These are phyloP conservation scores for Phytophthora crassamura DNA, from an alignment of 352 stramenopile species.

Conservation along the genomic window DNA sequence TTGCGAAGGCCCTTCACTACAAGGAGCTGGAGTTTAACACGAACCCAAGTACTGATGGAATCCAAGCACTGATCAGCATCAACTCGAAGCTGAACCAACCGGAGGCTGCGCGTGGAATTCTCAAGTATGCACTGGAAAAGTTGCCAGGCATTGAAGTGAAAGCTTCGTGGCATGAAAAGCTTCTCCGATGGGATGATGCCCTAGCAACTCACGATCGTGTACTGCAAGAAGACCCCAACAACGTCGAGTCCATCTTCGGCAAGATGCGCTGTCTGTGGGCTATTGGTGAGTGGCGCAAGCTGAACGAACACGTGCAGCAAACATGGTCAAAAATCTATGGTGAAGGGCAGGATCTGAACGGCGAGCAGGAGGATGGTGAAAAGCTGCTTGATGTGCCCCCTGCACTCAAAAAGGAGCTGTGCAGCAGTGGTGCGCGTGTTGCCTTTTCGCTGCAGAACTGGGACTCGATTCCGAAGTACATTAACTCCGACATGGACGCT, in stretches of 20 bases:
- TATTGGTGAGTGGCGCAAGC: constrained; percentile 96
- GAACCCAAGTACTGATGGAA: constrained; percentile 90
- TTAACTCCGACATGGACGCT: constrained; percentile 90
- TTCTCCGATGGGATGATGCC: constrained; percentile 98
- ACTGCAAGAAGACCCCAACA: constrained; percentile 64
- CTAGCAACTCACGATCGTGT: constrained; percentile 94
- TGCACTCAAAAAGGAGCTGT: constrained; percentile 86
- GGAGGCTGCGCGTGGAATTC: constrained; percentile 98
- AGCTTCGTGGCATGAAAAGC: constrained; percentile 98
- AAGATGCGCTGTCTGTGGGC: constrained; percentile 99
- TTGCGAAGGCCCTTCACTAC: constrained; percentile 98
- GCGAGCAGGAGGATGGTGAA: constrained; percentile 51
- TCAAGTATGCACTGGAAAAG: constrained; percentile 93
- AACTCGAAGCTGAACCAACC: constrained; percentile 98
- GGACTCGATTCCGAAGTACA: constrained; percentile 85
- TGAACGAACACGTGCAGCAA: constrained; percentile 93
- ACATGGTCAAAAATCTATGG: constrained; percentile 90
- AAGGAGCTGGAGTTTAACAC: constrained; percentile 98
- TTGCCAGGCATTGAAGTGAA: constrained; percentile 87
- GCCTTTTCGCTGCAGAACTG: constrained; percentile 88
- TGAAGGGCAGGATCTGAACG: constrained; percentile 49
- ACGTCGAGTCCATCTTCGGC: constrained; percentile 97
- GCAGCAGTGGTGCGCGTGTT: constrained; percentile 80
- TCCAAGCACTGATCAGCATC: constrained; percentile 99
- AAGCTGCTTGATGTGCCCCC: constrained; percentile 79